Percentiles rank a stretch among this genome's conserved stretches.
Conservation (phyloP, 768 basidiomycete genomes). For the Sporobolomyces roseus region DNA sequence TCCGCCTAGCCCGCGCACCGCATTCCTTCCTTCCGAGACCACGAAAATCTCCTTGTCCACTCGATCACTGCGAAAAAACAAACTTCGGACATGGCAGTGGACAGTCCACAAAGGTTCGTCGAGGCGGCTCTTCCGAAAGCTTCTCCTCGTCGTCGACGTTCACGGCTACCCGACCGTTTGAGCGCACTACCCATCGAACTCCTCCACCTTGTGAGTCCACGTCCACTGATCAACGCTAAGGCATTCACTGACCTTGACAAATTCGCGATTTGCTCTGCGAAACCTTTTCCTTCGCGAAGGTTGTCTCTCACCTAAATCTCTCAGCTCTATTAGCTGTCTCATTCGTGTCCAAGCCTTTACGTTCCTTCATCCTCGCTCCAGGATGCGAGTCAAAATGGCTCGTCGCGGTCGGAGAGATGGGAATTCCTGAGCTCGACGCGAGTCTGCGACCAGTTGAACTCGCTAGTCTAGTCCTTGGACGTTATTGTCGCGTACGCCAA, state of each 20-base stretch:
- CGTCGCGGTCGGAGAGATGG: not conserved
- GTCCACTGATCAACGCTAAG: too few relatives aligned
- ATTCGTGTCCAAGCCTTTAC: not conserved
- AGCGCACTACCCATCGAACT: conserved; percentile 4
- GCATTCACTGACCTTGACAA: too few relatives aligned
- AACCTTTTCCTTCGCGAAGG: not conserved
- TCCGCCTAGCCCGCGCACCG: too few relatives aligned
- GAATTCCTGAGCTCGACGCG: conserved; percentile 21
- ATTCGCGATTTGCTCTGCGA: not conserved
- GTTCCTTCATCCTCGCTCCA: not conserved
- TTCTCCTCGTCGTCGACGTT: not conserved
- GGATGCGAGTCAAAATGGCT: not conserved
- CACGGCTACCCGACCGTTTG: conserved; percentile 14
- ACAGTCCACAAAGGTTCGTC: too few relatives aligned
- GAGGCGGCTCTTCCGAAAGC: not conserved
- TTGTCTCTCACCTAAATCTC: conserved; percentile 7
- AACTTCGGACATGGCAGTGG: too few relatives aligned
- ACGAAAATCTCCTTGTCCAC: too few relatives aligned
- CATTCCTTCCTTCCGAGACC: too few relatives aligned
- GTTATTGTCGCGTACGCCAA: conserved; percentile 10
- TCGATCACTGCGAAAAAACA: too few relatives aligned
- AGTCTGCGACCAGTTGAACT: conserved; percentile 8
- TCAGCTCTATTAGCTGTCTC: conserved; percentile 8
- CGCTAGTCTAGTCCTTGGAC: conserved; percentile 4
- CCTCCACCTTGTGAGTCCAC: conserved; percentile 18